Conservation (phyloP, 148 eudicot species). For the Nepenthes mirabilis region DNA sequence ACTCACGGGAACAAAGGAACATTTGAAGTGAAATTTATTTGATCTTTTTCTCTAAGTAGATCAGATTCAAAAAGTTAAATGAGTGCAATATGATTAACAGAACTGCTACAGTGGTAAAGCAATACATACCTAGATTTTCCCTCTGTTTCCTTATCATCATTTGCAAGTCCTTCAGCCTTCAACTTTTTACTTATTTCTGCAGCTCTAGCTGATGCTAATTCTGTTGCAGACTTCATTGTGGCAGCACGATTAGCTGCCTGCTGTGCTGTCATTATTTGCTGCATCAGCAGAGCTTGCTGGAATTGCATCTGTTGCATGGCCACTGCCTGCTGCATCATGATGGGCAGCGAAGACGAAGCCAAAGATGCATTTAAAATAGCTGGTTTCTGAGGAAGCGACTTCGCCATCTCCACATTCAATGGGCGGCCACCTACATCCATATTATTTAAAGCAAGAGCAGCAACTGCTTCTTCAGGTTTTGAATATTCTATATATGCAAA, state of each 20-base stretch:
- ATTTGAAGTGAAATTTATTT: no score
- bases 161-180: slow-evolving; percentile 58
- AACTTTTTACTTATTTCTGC: slow-evolving; percentile 84
- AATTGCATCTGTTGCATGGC: slow-evolving; percentile 98
- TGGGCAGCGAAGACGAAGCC: slow-evolving; percentile 65
- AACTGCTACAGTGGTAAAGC: no score
- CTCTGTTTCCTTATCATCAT: slow-evolving; percentile 36
- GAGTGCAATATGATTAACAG: no score
- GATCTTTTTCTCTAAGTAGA: no score
- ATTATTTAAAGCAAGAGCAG: slow-evolving; percentile 77
- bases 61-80: no score
- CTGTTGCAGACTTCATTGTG: slow-evolving; percentile 86
- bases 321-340: slow-evolving; percentile 97
- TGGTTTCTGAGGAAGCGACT: slow-evolving; percentile 83
- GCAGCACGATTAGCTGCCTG: slow-evolving; percentile 96
- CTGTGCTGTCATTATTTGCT: slow-evolving; percentile 82
- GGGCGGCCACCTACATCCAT: slow-evolving; percentile 89
- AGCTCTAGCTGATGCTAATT: slow-evolving; percentile 93
- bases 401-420: slow-evolving; percentile 97
- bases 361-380: slow-evolving; percentile 21
- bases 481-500: slow-evolving; percentile 83
- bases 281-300: slow-evolving; percentile 91
- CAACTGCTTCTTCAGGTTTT: slow-evolving; percentile 83
- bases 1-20: no score
- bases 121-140: slow-evolving; percentile 52